Base-by-base conservation (phyloP, 2,329 filamentous ascomycete genomes). In the Penicillium brasilianum region DNA sequence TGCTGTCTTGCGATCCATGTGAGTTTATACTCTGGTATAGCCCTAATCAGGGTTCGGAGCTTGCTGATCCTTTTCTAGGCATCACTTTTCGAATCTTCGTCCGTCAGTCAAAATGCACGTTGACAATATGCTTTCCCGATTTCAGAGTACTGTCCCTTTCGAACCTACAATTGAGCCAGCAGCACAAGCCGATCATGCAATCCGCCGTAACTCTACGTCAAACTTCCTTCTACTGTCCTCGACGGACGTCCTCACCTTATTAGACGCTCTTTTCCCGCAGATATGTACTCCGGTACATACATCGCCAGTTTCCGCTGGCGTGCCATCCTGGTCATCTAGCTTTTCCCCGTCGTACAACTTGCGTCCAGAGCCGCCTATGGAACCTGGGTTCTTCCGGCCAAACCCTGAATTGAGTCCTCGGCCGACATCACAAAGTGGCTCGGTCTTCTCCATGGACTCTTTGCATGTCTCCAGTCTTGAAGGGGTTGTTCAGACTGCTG, bases 191-290 rank as follows among this genome's bases (percentile, higher is more conserved):
- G 88, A 56, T 88, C 91, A 64, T 89, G 88, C 6, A 43, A 57
- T 32, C 41, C 63, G 64, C 58, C 59, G 57, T 22, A 66, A 70
- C 39, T 64, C 71, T 8, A 58, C 71, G 25, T 71, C 74, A 22
- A 90, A 89, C 34, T 95, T 92, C 72, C 81, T 96, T 70, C 90
- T 94, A 36, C 78, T 97, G 66, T 91, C 90, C 71, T 87, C 91
- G 37, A 85, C 90, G 43, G 93, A 97, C 74, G 81, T 96, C 66
- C 82, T 90, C 37, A 93, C 91, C 2, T 79, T 96, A 69, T 86
- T 96, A 64, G 92, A 95, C 74, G 89, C 90, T 11, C 84, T 97
- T 14, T 96, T 93, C 71, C 93, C 93, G 34, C 70, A 70, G 34
- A 57, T 68, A 0, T 39, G 57, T 13, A 68, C 72, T 32, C 61